Base-by-base conservation (phyloP, 768 basidiomycete genomes). In the Hygrophoropsis aurantiaca region DNA sequence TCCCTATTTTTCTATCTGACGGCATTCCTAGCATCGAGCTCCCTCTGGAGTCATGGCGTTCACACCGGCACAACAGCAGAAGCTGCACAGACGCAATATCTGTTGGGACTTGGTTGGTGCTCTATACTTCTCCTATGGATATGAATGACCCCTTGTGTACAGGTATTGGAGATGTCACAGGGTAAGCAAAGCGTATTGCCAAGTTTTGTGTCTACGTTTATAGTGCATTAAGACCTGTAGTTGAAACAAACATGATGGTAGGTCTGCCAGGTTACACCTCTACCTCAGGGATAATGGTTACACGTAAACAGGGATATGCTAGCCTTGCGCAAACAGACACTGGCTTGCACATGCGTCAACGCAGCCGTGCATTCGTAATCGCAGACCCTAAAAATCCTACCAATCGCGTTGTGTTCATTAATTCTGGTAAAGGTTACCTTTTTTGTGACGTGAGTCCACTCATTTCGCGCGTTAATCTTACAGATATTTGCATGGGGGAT, bases 181-280 rank as follows among this genome's bases (percentile, higher is more conserved):
- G 87, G 84, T 83, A 67, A n/a, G n/a, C n/a, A n/a, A n/a, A n/a
- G n/a, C 45, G 60, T 60, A 24, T 30, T 38, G 15, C 15, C 21
- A 44, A 21, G 18, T 7, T 37, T 11, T 23, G 40, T 32, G 27
- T 16, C 16, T 34, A 48, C 24, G 27, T 46, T 39, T 33, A 47
- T 43, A 40, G 50, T 54, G 35, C 51, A 20, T 50, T 47, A 35
- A 85, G 83, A 18, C 85, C 87, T 3, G 80, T 88, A 15, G 86
- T 89, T 5, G 86, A 90, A 70, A 90, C 87, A 15, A 88, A 87
- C 52, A 85, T 89, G 82, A 87, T 88, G 85, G 85, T 81, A 61
- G 39, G 66, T 51, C 21, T 24, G 26, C 20, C 38, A 42, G 27
- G 36, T 38, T 24, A 32, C 36, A n/a, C 26, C 26, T 36, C 16